A percentile compares a stretch with the other conserved stretches of the same genome.
Conservation (phyloP, 2,329 filamentous ascomycete genomes). For the Pseudocercospora musae region DNA sequence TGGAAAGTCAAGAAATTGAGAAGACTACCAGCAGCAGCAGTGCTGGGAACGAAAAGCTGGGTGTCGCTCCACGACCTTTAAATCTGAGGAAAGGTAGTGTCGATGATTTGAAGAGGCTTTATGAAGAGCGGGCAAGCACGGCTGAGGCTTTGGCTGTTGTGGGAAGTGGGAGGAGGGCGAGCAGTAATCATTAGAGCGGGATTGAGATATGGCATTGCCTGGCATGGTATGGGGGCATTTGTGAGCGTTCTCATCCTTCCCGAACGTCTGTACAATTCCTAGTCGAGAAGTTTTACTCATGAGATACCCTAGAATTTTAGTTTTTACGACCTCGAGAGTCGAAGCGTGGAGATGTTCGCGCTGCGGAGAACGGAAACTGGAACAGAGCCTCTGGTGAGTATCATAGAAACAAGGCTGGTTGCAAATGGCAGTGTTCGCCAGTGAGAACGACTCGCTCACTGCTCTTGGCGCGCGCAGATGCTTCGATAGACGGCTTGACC, state of each 20-base stretch:
- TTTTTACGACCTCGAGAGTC: neutral
- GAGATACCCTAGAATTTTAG: neutral
- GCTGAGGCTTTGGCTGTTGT: constrained; percentile 26
- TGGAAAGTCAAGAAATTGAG: constrained; percentile 32
- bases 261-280: neutral
- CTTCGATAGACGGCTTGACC: no score
- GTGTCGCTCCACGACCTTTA: constrained; percentile 35
- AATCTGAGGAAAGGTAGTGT: constrained; percentile 46
- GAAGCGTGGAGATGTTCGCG: neutral
- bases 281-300: neutral
- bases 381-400: no score
- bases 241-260: neutral
- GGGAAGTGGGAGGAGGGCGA: constrained; percentile 17
- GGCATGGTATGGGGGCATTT: neutral
- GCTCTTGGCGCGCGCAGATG: no score
- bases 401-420: no score
- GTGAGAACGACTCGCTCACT: no score
- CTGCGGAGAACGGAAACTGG: no score
- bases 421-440: no score
- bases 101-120: constrained; percentile 47
- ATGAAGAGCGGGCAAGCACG: constrained; percentile 47
- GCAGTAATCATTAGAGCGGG: constrained; percentile 7
- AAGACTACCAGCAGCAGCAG: constrained; percentile 5
- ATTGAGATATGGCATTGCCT: neutral
- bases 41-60: constrained; percentile 1